phyloP scores from a whole-genome alignment of 768 basidiomycete species.

The Gymnopilus junonius region DNA sequence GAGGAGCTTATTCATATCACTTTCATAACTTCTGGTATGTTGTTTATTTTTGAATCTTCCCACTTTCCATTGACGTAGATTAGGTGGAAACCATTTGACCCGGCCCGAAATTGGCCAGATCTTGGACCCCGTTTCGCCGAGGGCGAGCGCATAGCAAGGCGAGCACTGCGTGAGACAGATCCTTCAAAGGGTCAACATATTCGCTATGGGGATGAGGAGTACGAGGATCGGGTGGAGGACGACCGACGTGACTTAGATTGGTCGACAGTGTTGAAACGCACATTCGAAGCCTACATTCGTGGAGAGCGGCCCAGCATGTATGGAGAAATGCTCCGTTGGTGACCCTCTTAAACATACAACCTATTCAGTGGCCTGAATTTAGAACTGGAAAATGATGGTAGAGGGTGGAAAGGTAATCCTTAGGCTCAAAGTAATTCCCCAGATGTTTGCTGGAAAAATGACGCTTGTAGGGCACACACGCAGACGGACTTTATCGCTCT shows the following conservation, averaged over 20 bases:
- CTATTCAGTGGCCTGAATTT: not conserved
- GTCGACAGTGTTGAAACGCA: constrained; percentile 93
- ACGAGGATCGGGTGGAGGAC: constrained; percentile 52
- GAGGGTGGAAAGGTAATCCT: not conserved
- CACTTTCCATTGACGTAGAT: not conserved
- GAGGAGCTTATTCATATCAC: constrained; percentile 94
- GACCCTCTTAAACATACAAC: not conserved
- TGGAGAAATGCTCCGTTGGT: constrained; percentile 77
- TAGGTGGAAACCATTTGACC: constrained; percentile 98
- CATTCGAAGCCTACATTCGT: constrained; percentile 91
- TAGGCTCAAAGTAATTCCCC: not conserved
- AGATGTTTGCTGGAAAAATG: not conserved
- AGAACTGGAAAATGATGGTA: not conserved
- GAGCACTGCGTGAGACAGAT: constrained; percentile 25
- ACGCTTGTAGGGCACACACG: not conserved
- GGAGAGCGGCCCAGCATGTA: constrained; percentile 96
- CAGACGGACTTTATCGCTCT: not conserved
- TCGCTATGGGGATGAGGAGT: constrained; percentile 36
- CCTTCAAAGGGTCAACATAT: constrained; percentile 24
- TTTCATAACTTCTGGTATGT: constrained; percentile 92
- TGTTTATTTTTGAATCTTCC: not conserved
- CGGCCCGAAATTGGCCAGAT: constrained; percentile 93
- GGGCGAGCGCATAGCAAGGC: constrained; percentile 72
- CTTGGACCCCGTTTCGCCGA: constrained; percentile 79
- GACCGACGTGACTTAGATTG: constrained; percentile 88